Conservation (phyloP, 176 grass and related monocot genomes). For the Hyparrhenia diplandra region DNA sequence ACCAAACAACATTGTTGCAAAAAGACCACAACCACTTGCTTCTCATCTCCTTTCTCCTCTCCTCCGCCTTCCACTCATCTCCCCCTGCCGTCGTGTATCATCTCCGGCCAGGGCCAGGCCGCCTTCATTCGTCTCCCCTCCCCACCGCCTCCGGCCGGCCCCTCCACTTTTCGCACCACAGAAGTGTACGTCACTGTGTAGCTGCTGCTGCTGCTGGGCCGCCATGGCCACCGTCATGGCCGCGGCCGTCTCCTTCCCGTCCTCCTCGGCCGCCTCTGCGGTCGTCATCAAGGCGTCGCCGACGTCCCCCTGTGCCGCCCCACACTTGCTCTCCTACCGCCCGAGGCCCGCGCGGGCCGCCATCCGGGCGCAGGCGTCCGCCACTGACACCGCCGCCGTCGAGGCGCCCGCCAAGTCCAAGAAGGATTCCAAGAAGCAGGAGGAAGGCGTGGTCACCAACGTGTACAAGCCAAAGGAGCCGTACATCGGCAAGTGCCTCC, state of each 20-base stretch:
- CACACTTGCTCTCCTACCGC: conserved; percentile 32
- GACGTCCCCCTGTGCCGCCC: not conserved
- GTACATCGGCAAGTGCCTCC: conserved; percentile 72
- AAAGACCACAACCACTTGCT: not conserved
- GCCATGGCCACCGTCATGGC: conserved; percentile 69
- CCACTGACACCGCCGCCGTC: conserved; percentile 18
- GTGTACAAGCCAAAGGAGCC: conserved; percentile 82
- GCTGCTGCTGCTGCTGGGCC: not conserved
- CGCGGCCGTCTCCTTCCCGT: conserved; percentile 43
- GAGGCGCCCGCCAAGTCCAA: conserved; percentile 42
- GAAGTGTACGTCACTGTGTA: not conserved
- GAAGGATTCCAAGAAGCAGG: conserved; percentile 87
- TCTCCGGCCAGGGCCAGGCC: not conserved
- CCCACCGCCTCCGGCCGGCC: not conserved
- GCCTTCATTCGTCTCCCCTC: not conserved
- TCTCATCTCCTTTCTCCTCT: not conserved
- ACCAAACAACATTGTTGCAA: not conserved
- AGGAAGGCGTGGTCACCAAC: conserved; percentile 72
- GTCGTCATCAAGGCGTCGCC: conserved; percentile 29
- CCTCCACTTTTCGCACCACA: not conserved
- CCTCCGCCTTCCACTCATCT: not conserved
- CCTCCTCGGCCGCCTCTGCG: conserved; percentile 11
- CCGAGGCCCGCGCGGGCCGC: not conserved
- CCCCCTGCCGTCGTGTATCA: not conserved
- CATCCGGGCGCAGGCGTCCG: conserved; percentile 52